phyloP scores from a whole-genome alignment of 2,329 filamentous ascomycete species.

The Alternaria viburni region DNA sequence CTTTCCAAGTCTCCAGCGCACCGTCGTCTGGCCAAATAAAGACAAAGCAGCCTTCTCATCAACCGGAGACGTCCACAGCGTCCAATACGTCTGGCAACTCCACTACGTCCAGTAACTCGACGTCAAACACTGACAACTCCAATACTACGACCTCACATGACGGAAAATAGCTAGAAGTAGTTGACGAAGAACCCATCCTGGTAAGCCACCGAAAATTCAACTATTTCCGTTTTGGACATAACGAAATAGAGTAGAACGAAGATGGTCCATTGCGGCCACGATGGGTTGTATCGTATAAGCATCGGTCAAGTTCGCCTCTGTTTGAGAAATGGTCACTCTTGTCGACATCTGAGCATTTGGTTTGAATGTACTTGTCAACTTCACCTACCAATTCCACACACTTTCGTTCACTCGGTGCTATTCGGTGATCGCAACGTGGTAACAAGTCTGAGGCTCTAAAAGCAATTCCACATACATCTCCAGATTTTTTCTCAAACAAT shows the following conservation, averaged over 20 bases:
- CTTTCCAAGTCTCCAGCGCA: slow-evolving; percentile 35
- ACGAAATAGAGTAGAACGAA: neutral
- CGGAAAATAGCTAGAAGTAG: neutral
- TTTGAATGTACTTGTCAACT: neutral
- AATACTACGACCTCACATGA: neutral
- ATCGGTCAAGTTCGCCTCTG: neutral
- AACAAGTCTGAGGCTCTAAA: neutral
- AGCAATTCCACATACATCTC: neutral
- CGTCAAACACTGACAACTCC: slow-evolving; percentile 7
- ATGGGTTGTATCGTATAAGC: neutral
- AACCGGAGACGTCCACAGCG: slow-evolving; percentile 5
- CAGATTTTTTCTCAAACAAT: neutral
- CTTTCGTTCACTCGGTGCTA: neutral
- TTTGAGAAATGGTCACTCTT: neutral
- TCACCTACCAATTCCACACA: neutral
- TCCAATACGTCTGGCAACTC: neutral
- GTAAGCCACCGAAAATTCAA: neutral
- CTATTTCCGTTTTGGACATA: neutral
- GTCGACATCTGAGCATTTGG: neutral
- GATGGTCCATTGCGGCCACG: neutral
- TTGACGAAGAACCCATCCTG: neutral
- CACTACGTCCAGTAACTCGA: neutral
- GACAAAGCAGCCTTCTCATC: slow-evolving; percentile 26
- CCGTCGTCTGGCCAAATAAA: slow-evolving; percentile 19
- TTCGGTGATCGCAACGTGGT: neutral